Percentiles rank a stretch among this genome's conserved stretches.
Conservation (phyloP, 2,329 filamentous ascomycete genomes). For the Aureobasidium vineae region DNA sequence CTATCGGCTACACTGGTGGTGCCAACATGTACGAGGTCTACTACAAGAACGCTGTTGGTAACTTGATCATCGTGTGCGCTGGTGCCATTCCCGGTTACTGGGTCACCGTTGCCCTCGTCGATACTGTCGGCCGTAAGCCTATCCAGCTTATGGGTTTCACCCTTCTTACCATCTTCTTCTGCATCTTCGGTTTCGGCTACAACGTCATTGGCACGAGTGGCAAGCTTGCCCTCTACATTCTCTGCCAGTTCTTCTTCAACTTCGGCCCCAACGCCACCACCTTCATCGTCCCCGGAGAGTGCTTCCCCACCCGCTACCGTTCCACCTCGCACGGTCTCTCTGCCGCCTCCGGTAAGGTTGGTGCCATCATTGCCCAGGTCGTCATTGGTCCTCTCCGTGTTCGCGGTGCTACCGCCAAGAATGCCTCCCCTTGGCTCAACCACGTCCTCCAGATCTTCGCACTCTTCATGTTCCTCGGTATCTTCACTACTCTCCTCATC, state of each 20-base stretch:
- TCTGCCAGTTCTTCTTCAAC: conserved; percentile 55
- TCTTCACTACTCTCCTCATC: conserved; percentile 67
- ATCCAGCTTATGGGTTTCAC: conserved; percentile 63
- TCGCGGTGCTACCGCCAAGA: conserved; percentile 53
- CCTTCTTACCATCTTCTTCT: conserved; percentile 51
- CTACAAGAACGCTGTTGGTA: conserved; percentile 73
- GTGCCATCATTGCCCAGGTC: conserved; percentile 52
- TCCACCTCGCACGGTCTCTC: conserved; percentile 51
- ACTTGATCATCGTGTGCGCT: conserved; percentile 74
- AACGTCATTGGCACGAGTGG: conserved; percentile 44
- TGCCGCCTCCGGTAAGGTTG: conserved; percentile 50
- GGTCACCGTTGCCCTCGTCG: conserved; percentile 71
- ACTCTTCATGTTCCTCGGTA: conserved; percentile 74
- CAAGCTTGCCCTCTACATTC: conserved; percentile 49
- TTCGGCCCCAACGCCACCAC: conserved; percentile 54
- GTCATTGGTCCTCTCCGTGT: conserved; percentile 53
- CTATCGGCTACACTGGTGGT: conserved; percentile 71
- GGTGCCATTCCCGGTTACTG: conserved; percentile 81
- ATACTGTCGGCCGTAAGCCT: conserved; percentile 72
- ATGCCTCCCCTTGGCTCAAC: conserved; percentile 64
- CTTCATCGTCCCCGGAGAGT: conserved; percentile 54
- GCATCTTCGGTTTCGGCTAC: conserved; percentile 52
- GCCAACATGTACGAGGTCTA: conserved; percentile 65
- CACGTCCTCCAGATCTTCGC: conserved; percentile 76
- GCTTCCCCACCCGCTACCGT: conserved; percentile 52